Evolutionary conservation across 1,284 basidiomycete genomes (phyloP), one percentile per base, ranked within the genome.

Genomic region (Cystobasidium slooffiae): DNA sequence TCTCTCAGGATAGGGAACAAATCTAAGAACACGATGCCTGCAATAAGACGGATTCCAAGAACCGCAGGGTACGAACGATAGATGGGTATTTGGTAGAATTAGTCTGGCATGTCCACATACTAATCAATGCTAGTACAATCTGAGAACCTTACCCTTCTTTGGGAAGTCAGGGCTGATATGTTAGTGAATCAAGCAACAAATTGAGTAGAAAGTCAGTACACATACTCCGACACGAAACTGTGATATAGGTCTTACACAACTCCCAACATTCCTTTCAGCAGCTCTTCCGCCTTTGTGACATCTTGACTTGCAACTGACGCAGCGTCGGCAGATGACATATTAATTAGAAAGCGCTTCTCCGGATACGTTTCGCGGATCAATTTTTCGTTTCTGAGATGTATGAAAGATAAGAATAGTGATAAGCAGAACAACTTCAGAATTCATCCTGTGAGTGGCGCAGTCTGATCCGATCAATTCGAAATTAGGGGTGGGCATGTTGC

Each of bases 1-100:
- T 93, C 86, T 22, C 90, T 88, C 39, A 97, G 87, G 80, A 97
- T 87, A 14, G 94, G 94, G 82, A 97, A 94, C 80, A 97, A 92
- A 83, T 97, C 94, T 75, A 94, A 84, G 80, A 94, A 94, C 53
- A 86, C 85, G 78, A 94, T 87, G 24, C 91, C 91, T 75, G 63
- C 44, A 58, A 37, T 18, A 37, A 58, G 16, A 22, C 24, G 24
- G 55, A 22, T 16, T 18, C 20, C 47, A 18, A 58, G 7, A 18
- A 44, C 5, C 18, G 59, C 59, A 62, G 59, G 4, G 16, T 14
- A 62, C 31, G 31, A 31, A 31, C 5, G 31, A 31, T 2, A 5
- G 31, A 31, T 31, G 5, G 31, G 1, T 31, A 31, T 31, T 31
- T 31, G 31, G 31, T 31, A 31, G 31, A 31, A 31, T 31, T 31